Percentiles rank a stretch among this genome's conserved stretches.
Evolutionary conservation across 2,329 filamentous ascomycete genomes (phyloP).

Genomic region (Acarospora socialis): DNA sequence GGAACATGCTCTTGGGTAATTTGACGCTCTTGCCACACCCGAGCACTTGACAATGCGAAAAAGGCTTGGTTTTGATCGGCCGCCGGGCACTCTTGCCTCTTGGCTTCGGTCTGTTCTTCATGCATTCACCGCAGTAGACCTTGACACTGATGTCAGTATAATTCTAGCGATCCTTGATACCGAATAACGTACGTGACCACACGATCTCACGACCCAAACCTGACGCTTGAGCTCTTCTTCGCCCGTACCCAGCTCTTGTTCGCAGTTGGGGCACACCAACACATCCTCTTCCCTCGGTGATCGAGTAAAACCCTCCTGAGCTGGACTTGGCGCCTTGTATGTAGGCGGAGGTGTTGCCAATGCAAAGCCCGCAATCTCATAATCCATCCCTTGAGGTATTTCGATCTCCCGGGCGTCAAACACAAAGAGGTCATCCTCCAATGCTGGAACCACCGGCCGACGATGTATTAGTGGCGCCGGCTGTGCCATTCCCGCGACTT

Average conservation of each 20-base stretch:
- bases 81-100: constrained; percentile 13
- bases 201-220: constrained; percentile 82
- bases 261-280: constrained; percentile 75
- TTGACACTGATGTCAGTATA: constrained; percentile 14
- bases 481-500: constrained; percentile 15
- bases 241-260: constrained; percentile 67
- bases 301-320: constrained; percentile 67
- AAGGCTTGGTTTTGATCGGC: constrained; percentile 20
- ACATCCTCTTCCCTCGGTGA: constrained; percentile 57
- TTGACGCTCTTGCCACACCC: constrained; percentile 28
- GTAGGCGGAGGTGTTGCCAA: constrained; percentile 16
- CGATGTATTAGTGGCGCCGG: too few relatives aligned
- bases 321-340: constrained; percentile 49
- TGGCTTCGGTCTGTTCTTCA: constrained; percentile 23
- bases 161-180: too few relatives aligned
- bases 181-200: constrained; percentile 61
- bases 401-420: background rate
- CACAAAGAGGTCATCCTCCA: constrained; percentile 17
- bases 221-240: constrained; percentile 56
- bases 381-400: constrained; percentile 20
- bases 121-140: constrained; percentile 36
- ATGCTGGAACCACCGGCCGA: constrained; percentile 8
- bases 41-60: constrained; percentile 29
- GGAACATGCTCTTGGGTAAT: constrained; percentile 28
- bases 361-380: constrained; percentile 30